Conservation (phyloP, 768 basidiomycete genomes). For the Pulveroboletus sp. region DNA sequence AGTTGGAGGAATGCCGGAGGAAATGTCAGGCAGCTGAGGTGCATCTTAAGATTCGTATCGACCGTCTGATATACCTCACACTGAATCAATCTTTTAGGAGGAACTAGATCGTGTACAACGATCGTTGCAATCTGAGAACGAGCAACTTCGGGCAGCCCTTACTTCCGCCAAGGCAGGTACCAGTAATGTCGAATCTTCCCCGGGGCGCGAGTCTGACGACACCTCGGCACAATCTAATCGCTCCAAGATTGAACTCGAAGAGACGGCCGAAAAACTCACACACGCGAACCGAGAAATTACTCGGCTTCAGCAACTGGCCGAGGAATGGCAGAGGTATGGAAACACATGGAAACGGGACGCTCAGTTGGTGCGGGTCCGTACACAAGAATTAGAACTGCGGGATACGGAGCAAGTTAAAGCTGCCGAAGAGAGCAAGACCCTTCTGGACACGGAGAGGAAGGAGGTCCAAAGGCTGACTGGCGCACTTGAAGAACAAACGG, state of each 20-base stretch:
- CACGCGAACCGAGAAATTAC: conserved; percentile 15
- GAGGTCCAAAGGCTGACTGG: conserved; percentile 10
- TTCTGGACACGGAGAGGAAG: conserved; percentile 13
- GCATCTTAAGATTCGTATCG: conserved; percentile 6
- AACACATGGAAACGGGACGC: conserved; percentile 24
- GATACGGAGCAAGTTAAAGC: conserved; percentile 9
- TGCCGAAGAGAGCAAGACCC: conserved; percentile 7
- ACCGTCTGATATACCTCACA: conserved; percentile 3
- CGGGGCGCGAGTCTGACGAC: conserved; percentile 6
- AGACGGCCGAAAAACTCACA: conserved; percentile 9
- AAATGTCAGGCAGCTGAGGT: conserved; percentile 20
- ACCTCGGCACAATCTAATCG: background rate
- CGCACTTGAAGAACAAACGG: conserved; percentile 21
- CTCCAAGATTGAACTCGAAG: conserved; percentile 4
- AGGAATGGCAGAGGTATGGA: conserved; percentile 26
- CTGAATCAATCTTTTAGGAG: conserved; percentile 14
- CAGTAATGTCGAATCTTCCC: background rate
- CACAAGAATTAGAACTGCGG: conserved; percentile 9
- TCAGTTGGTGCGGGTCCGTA: conserved; percentile 11
- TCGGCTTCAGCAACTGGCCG: conserved; percentile 19
- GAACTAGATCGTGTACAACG: conserved; percentile 15
- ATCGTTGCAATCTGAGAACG: conserved; percentile 16
- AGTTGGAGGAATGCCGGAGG: conserved; percentile 15
- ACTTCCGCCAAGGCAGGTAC: conserved; percentile 7
- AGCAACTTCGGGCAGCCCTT: conserved; percentile 18